phyloP scores from a whole-genome alignment of 176 grass and related monocot species.

The Cocos nucifera region DNA sequence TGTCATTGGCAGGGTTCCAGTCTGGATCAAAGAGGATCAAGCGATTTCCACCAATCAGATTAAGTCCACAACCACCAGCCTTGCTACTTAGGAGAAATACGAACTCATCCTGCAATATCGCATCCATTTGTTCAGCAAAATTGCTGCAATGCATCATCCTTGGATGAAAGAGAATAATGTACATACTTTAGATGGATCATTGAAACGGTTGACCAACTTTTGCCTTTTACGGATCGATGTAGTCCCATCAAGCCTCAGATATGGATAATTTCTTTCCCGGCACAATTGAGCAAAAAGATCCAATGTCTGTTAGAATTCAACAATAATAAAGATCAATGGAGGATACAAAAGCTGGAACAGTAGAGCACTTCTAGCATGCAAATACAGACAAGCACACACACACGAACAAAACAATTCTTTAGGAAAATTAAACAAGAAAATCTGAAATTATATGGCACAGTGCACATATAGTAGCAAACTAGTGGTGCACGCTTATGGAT shows the following conservation, averaged over 20 bases:
- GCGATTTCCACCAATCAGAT: constrained; percentile 94
- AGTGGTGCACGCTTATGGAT: no score
- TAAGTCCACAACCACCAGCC: constrained; percentile 97
- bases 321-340: constrained; percentile 4
- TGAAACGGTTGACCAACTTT: constrained; percentile 89
- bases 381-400: no score
- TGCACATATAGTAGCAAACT: no score
- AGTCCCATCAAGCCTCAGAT: constrained; percentile 79
- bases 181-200: constrained; percentile 75
- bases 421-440: no score
- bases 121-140: constrained; percentile 10
- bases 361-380: no score
- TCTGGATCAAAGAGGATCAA: constrained; percentile 95
- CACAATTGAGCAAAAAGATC: constrained; percentile 97
- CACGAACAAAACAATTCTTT: no score
- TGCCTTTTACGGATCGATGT: constrained; percentile 97
- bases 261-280: constrained; percentile 91
- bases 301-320: constrained; percentile 53
- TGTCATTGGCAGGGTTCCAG: constrained; percentile 99
- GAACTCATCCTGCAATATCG: constrained; percentile 75
- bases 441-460: no score
- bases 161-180: not conserved
- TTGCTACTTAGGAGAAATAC: constrained; percentile 93
- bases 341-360: no score
- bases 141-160: not conserved